Percentiles rank a stretch among this genome's conserved stretches.
Conservation (phyloP, 1,284 basidiomycete genomes). For the Ganoderma leucocontextum region DNA sequence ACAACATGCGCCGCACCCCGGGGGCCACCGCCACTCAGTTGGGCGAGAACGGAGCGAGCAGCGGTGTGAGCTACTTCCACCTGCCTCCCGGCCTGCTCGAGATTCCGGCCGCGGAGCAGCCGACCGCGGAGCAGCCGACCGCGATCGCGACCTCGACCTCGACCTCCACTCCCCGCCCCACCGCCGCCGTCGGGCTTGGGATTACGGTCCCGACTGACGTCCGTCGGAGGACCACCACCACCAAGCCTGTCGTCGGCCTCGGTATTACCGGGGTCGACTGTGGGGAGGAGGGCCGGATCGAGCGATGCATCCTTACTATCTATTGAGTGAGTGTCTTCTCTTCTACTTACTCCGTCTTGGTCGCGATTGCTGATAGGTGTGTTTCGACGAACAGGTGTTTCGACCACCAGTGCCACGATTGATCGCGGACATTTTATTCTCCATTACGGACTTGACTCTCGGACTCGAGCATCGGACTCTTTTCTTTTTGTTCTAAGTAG, state of each 20-base stretch:
- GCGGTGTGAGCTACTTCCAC: constrained; percentile 25
- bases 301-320: not conserved
- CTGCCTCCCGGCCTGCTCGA: constrained; percentile 20
- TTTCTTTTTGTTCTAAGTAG: not conserved
- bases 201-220: constrained; percentile 5
- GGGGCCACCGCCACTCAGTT: constrained; percentile 7
- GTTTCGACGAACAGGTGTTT: not conserved
- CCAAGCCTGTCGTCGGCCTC: not conserved
- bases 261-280: not conserved
- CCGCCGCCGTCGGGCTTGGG: constrained; percentile 21
- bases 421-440: not conserved
- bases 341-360: too few relatives aligned
- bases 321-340: not conserved
- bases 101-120: not conserved
- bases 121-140: too few relatives aligned
- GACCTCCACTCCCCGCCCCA: not conserved
- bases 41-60: not conserved
- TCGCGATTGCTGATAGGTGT: not conserved
- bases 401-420: not conserved
- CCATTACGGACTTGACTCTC: not conserved
- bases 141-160: not conserved
- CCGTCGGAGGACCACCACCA: not conserved
- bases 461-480: not conserved
- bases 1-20: constrained; percentile 32
- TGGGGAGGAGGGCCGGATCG: constrained; percentile 1